These are phyloP conservation scores for Kwoniella heveanensis DNA, from an alignment of 768 basidiomycete genomes.

Conservation along the genomic window DNA sequence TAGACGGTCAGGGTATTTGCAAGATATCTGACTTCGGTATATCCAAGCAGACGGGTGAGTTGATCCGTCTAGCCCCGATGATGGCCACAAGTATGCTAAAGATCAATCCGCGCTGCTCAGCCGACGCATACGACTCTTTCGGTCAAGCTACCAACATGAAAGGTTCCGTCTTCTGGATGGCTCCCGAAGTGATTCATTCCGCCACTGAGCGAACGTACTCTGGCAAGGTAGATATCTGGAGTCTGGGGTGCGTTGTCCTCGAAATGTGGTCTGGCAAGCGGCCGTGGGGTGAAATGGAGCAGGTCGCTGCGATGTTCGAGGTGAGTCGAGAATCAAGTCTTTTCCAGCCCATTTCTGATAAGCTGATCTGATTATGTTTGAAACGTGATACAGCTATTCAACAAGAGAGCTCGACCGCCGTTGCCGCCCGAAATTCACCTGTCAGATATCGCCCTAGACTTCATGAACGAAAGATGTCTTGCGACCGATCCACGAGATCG, in stretches of 20 bases:
- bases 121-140: slow-evolving; percentile 79
- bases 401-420: slow-evolving; percentile 81
- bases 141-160: slow-evolving; percentile 81
- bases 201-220: slow-evolving; percentile 83
- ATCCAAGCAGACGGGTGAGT: slow-evolving; percentile 75
- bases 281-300: slow-evolving; percentile 84
- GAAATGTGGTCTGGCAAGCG: slow-evolving; percentile 99
- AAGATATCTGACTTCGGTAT: slow-evolving; percentile 96
- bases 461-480: slow-evolving; percentile 79
- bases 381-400: slow-evolving; percentile 74
- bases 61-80: not conserved
- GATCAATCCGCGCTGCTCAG: slow-evolving; percentile 55
- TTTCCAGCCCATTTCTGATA: too few relatives aligned
- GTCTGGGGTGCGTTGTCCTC: slow-evolving; percentile 90
- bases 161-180: slow-evolving; percentile 99
- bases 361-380: too few relatives aligned
- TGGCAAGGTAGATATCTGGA: slow-evolving; percentile 96
- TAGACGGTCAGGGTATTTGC: slow-evolving; percentile 86
- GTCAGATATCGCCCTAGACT: slow-evolving; percentile 76
- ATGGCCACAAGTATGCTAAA: slow-evolving; percentile 7
- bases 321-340: too few relatives aligned
- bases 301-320: slow-evolving; percentile 93
- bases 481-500: slow-evolving; percentile 85
- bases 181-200: slow-evolving; percentile 82
- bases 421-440: slow-evolving; percentile 80